These are phyloP conservation scores for Aspergillus bridgeri DNA, from an alignment of 495 filamentous ascomycete genomes.

Conservation along the genomic window DNA sequence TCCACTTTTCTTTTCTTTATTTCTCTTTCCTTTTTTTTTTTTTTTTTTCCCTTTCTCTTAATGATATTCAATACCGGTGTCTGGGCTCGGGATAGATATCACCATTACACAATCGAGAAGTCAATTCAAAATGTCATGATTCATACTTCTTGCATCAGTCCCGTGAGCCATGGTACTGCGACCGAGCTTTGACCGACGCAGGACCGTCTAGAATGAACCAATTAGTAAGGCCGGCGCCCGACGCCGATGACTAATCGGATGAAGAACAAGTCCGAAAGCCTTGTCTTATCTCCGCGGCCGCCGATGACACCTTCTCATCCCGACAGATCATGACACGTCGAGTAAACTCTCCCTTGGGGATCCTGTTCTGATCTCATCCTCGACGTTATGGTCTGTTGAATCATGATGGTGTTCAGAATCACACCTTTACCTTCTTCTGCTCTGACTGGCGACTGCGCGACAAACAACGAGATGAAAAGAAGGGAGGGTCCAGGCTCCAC, in stretches of 20 bases:
- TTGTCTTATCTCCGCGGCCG: background rate
- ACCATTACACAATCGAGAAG: background rate
- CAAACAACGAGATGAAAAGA: background rate
- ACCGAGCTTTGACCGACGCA: background rate
- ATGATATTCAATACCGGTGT: background rate
- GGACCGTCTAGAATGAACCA: background rate
- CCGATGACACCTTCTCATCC: background rate
- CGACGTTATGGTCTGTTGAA: background rate
- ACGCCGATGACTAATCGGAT: background rate
- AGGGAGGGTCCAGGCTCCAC: constrained; percentile 4
- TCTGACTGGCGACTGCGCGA: background rate
- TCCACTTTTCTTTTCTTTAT: too few species aligned
- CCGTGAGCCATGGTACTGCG: background rate
- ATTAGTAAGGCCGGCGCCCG: background rate
- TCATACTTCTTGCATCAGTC: background rate
- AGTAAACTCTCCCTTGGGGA: background rate
- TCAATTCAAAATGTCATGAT: background rate
- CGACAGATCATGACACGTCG: background rate
- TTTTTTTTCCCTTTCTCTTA: background rate
- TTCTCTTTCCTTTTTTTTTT: background rate
- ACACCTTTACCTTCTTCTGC: background rate
- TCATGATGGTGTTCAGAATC: background rate
- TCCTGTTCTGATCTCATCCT: background rate
- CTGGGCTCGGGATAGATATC: background rate
- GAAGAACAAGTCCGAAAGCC: background rate